Conservation (phyloP, 2,329 filamentous ascomycete species). For the Rugonectria rugulosa region DNA sequence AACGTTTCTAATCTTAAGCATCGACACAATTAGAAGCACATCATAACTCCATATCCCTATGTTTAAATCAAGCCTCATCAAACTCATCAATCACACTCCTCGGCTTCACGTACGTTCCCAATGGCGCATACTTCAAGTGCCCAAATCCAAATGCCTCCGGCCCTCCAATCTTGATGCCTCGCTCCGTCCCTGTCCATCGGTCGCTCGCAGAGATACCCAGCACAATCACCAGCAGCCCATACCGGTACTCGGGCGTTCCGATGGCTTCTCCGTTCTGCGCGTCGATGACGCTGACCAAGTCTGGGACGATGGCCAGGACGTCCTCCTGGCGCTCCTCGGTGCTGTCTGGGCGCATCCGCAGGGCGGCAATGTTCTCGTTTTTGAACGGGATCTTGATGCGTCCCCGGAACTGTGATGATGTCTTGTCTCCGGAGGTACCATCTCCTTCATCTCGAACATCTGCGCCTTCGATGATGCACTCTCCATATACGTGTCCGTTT, state of each 20-base stretch:
- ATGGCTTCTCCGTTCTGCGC: slow-evolving; percentile 64
- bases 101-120: slow-evolving; percentile 58
- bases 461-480: slow-evolving; percentile 62
- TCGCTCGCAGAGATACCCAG: slow-evolving; percentile 55
- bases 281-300: slow-evolving; percentile 64
- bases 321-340: slow-evolving; percentile 49
- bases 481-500: slow-evolving; percentile 67
- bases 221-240: slow-evolving; percentile 59
- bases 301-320: slow-evolving; percentile 62
- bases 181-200: slow-evolving; percentile 52
- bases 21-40: no score
- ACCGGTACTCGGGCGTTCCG: slow-evolving; percentile 64
- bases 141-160: slow-evolving; percentile 57
- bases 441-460: slow-evolving; percentile 46
- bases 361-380: slow-evolving; percentile 75
- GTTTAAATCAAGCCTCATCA: slow-evolving; percentile 18
- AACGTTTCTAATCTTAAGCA: no score
- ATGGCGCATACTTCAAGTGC: slow-evolving; percentile 55
- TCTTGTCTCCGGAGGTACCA: neutral
- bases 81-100: slow-evolving; percentile 62
- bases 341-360: slow-evolving; percentile 43
- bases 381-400: slow-evolving; percentile 73
- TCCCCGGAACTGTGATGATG: slow-evolving; percentile 48
- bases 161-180: slow-evolving; percentile 59
- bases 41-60: neutral